phyloP scores from a whole-genome alignment of 202 grass and related monocot genomes.

The Saccharum hybrid region DNA sequence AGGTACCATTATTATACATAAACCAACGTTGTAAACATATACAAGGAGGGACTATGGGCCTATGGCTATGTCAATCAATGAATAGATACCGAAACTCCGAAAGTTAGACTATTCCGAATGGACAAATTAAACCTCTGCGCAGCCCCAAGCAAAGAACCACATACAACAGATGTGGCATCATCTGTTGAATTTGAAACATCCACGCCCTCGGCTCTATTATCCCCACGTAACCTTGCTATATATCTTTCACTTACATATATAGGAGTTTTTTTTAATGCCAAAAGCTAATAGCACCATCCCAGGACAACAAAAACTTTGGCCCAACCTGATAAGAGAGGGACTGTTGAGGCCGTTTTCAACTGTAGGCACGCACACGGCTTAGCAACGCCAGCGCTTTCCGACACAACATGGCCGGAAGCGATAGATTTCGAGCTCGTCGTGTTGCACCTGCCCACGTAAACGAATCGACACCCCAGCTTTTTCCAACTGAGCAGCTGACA shows the following conservation, averaged over 20 bases:
- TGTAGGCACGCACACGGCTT: not conserved
- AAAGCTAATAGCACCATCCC: not conserved
- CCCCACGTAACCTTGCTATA: not conserved
- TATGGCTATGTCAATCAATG: too few species aligned
- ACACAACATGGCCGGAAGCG: not conserved
- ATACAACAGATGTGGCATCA: too few species aligned
- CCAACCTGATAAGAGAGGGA: not conserved
- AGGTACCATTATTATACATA: not conserved
- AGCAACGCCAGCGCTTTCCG: conserved; percentile 23
- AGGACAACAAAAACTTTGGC: not conserved
- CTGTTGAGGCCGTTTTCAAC: conserved; percentile 7
- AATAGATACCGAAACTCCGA: too few species aligned
- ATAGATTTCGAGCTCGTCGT: conserved; percentile 27
- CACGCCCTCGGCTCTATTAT: not conserved
- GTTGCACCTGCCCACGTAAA: conserved; percentile 35
- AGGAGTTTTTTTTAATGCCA: not conserved
- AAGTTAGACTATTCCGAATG: too few species aligned
- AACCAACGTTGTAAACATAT: not conserved
- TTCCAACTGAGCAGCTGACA: not conserved
- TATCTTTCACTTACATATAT: not conserved
- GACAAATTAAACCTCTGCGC: too few species aligned
- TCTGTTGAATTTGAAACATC: not conserved
- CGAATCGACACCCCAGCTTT: not conserved
- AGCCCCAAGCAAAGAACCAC: too few species aligned
- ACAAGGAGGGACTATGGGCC: too few species aligned